A percentile compares a stretch with the other conserved stretches of the same genome.
Evolutionary conservation across 345 rosid genomes (phyloP).

Genomic region (Gossypium mustelinum): DNA sequence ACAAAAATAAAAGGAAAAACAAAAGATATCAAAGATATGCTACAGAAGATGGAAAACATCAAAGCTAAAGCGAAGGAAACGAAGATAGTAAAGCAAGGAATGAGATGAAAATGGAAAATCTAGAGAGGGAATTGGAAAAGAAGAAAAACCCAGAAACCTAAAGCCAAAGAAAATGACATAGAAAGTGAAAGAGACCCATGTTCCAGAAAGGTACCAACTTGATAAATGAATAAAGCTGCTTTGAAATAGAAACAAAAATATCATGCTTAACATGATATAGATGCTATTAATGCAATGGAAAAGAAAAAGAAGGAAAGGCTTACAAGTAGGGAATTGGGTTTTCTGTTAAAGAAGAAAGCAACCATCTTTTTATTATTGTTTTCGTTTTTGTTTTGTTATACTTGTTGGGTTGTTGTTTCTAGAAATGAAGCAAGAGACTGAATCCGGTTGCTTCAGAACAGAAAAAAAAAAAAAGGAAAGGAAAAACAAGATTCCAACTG

Average conservation of each 20-base stretch:
- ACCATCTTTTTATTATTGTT: constrained; percentile 4
- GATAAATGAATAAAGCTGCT: background rate
- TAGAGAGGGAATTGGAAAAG: constrained; percentile 18
- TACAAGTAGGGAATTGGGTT: constrained; percentile 36
- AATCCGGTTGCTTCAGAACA: constrained; percentile 18
- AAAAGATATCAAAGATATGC: too few species aligned
- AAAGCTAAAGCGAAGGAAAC: too few species aligned
- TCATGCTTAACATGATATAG: constrained; percentile 12
- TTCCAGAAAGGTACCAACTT: constrained; percentile 20
- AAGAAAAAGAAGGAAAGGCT: background rate
- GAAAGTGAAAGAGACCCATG: constrained; percentile 7
- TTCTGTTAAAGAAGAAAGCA: constrained; percentile 40
- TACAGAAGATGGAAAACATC: background rate
- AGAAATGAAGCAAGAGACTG: constrained; percentile 45
- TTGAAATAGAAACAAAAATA: background rate
- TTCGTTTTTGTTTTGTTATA: background rate
- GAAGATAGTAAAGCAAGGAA: background rate
- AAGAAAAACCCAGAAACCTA: constrained; percentile 12
- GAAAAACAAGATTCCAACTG: background rate
- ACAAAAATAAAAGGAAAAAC: background rate
- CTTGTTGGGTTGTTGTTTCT: constrained; percentile 13
- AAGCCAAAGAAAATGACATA: background rate
- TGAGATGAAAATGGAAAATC: constrained; percentile 11
- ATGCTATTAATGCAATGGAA: constrained; percentile 14
- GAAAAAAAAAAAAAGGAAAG: background rate